A percentile compares a stretch with the other conserved stretches of the same genome.
Conservation (phyloP, 1,284 basidiomycete species). For the Boletellus sp. region DNA sequence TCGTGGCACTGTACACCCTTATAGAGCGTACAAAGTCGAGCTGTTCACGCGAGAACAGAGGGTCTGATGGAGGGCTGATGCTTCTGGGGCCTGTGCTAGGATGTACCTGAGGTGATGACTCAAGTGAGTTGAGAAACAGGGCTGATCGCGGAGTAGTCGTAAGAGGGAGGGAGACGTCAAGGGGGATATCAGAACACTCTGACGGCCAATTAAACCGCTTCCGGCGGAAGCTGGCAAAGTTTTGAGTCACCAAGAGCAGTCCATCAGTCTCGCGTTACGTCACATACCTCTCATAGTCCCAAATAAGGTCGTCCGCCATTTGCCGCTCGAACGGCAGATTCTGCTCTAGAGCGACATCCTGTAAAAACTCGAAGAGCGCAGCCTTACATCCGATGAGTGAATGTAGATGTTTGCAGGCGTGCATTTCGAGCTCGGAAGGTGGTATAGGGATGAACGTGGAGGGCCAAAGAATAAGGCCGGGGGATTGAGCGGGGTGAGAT, state of each 20-base stretch:
- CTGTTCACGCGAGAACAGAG: conserved; percentile 35
- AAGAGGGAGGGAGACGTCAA: conserved; percentile 7
- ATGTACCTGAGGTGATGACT: conserved; percentile 8
- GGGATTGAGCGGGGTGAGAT: conserved; percentile 37
- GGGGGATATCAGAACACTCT: conserved; percentile 17
- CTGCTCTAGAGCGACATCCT: conserved; percentile 35
- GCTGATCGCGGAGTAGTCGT: conserved; percentile 25
- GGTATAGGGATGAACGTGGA: conserved; percentile 55
- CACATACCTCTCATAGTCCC: conserved; percentile 66
- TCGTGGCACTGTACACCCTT: conserved; percentile 50
- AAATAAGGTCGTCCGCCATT: conserved; percentile 52
- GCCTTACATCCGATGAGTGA: conserved; percentile 56
- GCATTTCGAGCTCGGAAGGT: conserved; percentile 62
- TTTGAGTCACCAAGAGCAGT: conserved; percentile 1
- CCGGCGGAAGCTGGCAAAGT: conserved; percentile 51
- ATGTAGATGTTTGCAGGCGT: conserved; percentile 62
- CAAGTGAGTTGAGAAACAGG: conserved; percentile 17
- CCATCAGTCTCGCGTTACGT: background rate
- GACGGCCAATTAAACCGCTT: conserved; percentile 57
- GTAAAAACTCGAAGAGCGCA: conserved; percentile 51
- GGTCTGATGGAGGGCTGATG: conserved; percentile 17
- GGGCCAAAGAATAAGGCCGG: conserved; percentile 53
- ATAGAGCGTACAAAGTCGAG: conserved; percentile 54
- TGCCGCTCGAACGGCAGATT: conserved; percentile 32
- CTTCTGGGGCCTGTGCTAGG: conserved; percentile 6